A percentile compares a stretch with the other conserved stretches of the same genome.
These are phyloP conservation scores for Anethum foeniculum DNA, from an alignment of 140 eudicot species.

Conservation along the genomic window DNA sequence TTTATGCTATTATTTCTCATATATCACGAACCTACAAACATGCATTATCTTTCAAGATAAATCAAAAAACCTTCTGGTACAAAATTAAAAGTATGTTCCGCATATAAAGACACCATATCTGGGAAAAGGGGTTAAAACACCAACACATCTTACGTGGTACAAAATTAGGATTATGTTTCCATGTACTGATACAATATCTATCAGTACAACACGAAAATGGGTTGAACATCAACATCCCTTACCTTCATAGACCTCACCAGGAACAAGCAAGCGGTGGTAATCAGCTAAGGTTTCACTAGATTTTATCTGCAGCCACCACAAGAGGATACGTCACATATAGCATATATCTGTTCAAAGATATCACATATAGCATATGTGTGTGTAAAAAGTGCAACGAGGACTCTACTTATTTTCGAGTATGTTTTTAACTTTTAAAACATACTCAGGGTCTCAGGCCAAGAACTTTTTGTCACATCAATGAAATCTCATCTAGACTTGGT, in stretches of 20 bases:
- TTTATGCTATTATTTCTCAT: background rate
- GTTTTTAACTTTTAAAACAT: background rate
- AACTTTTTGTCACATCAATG: background rate
- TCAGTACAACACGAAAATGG: background rate
- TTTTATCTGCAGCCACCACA: slow-evolving; percentile 39
- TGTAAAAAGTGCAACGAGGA: background rate
- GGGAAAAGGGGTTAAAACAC: too few relatives aligned
- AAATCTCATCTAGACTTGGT: background rate
- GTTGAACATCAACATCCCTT: background rate
- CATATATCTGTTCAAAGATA: background rate
- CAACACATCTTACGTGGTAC: too few relatives aligned
- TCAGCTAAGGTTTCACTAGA: slow-evolving; percentile 64
- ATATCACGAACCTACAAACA: background rate
- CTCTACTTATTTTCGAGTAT: background rate
- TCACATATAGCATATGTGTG: background rate
- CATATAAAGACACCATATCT: too few relatives aligned
- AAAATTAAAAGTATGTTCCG: background rate
- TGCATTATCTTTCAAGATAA: background rate
- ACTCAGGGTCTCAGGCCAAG: background rate
- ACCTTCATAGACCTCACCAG: slow-evolving; percentile 80
- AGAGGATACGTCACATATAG: background rate
- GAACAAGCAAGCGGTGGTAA: slow-evolving; percentile 75
- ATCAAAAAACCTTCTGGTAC: background rate
- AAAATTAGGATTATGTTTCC: background rate
- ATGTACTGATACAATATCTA: background rate